phyloP scores from a whole-genome alignment of 2,329 filamentous ascomycete species.

The Uncinocarpus reesii region DNA sequence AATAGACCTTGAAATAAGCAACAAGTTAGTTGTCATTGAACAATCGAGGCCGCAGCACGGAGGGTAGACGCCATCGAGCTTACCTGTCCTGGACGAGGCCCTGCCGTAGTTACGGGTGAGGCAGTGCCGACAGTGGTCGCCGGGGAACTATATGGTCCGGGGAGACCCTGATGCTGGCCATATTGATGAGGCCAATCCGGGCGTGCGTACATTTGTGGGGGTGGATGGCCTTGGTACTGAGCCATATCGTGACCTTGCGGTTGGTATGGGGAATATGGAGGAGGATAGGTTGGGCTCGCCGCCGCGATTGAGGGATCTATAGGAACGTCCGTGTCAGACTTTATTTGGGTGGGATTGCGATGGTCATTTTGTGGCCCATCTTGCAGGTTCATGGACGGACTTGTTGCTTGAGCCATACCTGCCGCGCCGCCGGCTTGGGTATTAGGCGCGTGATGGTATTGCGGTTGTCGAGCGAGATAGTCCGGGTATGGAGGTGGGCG shows the following conservation, averaged over 20 bases:
- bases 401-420: slow-evolving; percentile 98
- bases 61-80: slow-evolving; percentile 27
- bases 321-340: slow-evolving; percentile 94
- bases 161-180: slow-evolving; percentile 38
- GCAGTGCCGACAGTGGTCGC: slow-evolving; percentile 51
- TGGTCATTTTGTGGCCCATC: slow-evolving; percentile 64
- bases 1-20: slow-evolving; percentile 62
- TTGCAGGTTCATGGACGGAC: slow-evolving; percentile 78
- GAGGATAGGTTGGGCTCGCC: slow-evolving; percentile 82
- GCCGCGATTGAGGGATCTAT: slow-evolving; percentile 98
- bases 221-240: slow-evolving; percentile 49
- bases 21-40: slow-evolving; percentile 13
- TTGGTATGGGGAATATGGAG: slow-evolving; percentile 78
- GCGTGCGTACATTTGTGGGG: slow-evolving; percentile 40
- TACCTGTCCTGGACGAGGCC: slow-evolving; percentile 54
- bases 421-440: slow-evolving; percentile 63
- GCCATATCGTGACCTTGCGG: slow-evolving; percentile 76
- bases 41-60: not conserved
- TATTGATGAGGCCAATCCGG: slow-evolving; percentile 40
- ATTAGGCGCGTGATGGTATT: slow-evolving; percentile 64
- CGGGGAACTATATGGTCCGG: slow-evolving; percentile 41
- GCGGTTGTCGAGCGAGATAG: slow-evolving; percentile 63
- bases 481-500: slow-evolving; percentile 53
- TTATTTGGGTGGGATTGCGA: slow-evolving; percentile 61
- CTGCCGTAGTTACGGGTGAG: slow-evolving; percentile 50